Evolutionary conservation across 306 rosid genomes (phyloP), one percentile per base, ranked within the genome.

Genomic region (Cercis canadensis): DNA sequence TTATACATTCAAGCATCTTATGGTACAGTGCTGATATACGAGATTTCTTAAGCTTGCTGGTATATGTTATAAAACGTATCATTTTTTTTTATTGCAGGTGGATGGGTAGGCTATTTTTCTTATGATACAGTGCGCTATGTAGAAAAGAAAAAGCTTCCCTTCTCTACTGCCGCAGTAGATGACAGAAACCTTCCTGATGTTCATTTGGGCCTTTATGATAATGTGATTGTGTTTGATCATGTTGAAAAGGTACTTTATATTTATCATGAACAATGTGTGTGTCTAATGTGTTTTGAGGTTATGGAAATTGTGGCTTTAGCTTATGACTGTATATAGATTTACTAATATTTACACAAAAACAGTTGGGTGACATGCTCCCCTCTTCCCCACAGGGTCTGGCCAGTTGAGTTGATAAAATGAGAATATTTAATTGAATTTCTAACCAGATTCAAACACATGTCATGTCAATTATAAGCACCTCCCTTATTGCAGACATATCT

Each of bases 91-190:
- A 65, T 45, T 39, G 11, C 81, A 94, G 99, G 96, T 82, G 99
- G 99, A 43, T 90, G 97, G 96, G 96, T 94, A 19, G 98, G 98
- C 75, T 94, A 84, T 75, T 90, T 94, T 84, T 94, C 99, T 11
- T 94, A 94, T 73, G 99, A 94, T 71, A 91, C 99, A 11, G 89
- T 94, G 82, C 99, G 99, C 62, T 94, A 86, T 65, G 95, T 80
- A n/a, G 97, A 94, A 81, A 89, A 79, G 88, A 94, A 91, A 82
- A 94, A 87, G 76, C 79, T 94, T 61, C 92, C 98, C n/a, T 94
- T 94, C 85, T 72, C 80, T 16, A 75, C 78, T 78, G 97, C 99
- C 55, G 96, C 97, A 3, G 57, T 76, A 13, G 99, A 94, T 80
- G 97, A 94, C 73, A 86, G 97, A 79, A 75, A 77, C 79, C 97